Conservation (phyloP, 208 protist genomes). For the Leishmania lainsoni region DNA sequence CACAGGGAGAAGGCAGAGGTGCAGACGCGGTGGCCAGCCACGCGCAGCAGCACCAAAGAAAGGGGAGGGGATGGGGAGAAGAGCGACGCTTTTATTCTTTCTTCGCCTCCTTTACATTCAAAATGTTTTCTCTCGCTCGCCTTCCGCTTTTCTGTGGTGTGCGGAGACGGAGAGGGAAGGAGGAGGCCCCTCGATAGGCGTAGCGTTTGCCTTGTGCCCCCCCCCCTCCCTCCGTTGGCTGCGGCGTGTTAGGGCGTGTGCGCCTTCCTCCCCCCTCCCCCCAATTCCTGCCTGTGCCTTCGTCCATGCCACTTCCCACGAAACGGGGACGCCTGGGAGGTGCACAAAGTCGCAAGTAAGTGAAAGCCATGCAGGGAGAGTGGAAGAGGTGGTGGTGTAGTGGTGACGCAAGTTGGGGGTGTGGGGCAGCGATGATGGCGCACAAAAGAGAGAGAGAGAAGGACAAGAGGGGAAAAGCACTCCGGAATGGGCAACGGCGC, state of each 20-base stretch:
- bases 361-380: background rate
- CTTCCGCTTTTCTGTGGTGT: background rate
- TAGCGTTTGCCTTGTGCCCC: background rate
- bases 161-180: background rate
- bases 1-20: background rate
- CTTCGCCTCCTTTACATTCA: background rate
- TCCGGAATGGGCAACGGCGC: background rate
- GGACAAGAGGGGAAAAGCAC: background rate
- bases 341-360: background rate
- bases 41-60: background rate
- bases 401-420: background rate
- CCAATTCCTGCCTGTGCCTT: background rate
- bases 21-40: background rate
- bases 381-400: too few species aligned
- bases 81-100: background rate
- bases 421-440: background rate
- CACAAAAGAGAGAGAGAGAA: background rate
- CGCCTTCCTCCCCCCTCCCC: background rate
- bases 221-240: too few species aligned
- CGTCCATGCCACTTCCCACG: background rate
- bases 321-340: background rate
- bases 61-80: background rate
- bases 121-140: too few species aligned
- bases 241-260: too few species aligned
- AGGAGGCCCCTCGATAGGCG: background rate